These are phyloP conservation scores for Schizosaccharomyces japonicus DNA, from an alignment of 805 yeast species.

Conservation along the genomic window DNA sequence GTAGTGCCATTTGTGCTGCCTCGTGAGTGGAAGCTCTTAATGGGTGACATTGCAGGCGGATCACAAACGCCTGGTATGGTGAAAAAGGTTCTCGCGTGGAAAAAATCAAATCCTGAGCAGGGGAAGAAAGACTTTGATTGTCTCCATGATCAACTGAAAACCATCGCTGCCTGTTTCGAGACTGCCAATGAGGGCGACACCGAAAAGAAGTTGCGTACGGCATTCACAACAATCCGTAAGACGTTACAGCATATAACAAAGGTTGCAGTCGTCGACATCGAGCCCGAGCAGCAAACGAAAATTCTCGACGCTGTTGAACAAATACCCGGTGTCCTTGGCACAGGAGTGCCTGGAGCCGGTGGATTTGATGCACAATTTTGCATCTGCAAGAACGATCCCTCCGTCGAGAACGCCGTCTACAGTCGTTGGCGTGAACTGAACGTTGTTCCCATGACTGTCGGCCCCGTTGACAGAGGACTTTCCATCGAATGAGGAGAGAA, in stretches of 20 bases:
- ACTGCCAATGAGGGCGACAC: conserved; percentile 3
- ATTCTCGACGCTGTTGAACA: conserved; percentile 35
- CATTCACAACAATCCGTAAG: conserved; percentile 24
- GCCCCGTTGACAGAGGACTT: neutral
- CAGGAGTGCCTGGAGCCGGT: conserved; percentile 98
- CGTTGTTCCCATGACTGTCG: neutral
- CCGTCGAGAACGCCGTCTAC: neutral
- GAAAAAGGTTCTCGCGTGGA: conserved; percentile 51
- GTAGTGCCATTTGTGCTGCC: conserved; percentile 41
- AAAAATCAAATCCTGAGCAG: conserved; percentile 15
- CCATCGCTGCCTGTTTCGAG: conserved; percentile 21
- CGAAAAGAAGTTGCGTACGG: conserved; percentile 1
- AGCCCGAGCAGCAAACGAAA: conserved; percentile 53
- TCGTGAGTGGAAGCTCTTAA: conserved; percentile 37
- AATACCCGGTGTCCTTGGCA: conserved; percentile 62
- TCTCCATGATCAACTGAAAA: conserved; percentile 35
- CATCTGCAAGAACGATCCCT: conserved; percentile 22
- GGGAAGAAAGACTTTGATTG: conserved; percentile 29
- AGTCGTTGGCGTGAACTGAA: neutral
- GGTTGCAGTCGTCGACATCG: conserved; percentile 62
- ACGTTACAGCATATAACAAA: conserved; percentile 36
- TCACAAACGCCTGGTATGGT: conserved; percentile 88
- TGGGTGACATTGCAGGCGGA: conserved; percentile 89
- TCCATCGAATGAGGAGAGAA: neutral
- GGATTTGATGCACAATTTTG: conserved; percentile 83